Evolutionary conservation across 1,139 yeast species (phyloP), one percentile per base, ranked within the genome.

Genomic region (Scheffersomyces illinoinensis): DNA sequence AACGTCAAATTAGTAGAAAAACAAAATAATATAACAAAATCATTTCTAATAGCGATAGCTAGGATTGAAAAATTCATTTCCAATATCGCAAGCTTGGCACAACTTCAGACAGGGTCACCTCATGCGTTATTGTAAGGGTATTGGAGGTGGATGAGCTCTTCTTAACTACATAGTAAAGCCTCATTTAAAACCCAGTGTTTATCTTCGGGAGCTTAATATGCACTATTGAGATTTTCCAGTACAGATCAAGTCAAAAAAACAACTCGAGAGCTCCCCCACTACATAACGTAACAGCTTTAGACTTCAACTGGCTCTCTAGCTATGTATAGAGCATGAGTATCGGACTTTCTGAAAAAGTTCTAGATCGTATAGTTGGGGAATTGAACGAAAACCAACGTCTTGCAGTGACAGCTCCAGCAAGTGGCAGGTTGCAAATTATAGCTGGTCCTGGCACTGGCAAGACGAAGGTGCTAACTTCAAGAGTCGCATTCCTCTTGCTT

Each of bases 391-490:
- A 81, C 47, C 97, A 92, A 70, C 65, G 64, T 10, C 64, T 71
- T 56, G 96, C 97, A 0, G 95, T 88, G 1, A 77, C 82, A 1
- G 79, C 87, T 3, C 84, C 89, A 0, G 67, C 77, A 1, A 68
- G 74, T 21, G 85, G 86, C 0, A 81, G 83, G 33, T 76, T 92
- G 50, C 97, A 91, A 69, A 86, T 93, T 39, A 81, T 93, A 47
- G 98, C 98, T 0, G 98, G 98, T 0, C 98, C 98, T 0, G 98
- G 98, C 1, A 90, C 87, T 0, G 93, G 93, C 5, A 90, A 93
- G 71, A 93, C 98, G 3, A 90, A 88, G 67, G 93, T 93, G 2
- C 75, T 93, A 53, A 87, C 91, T 0, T 81, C 93, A 1, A 78
- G 97, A 53, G 96, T 92, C 8, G 96, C 96, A 0, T 84, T 87